These are phyloP conservation scores for Chlorella sp. DNA, from an alignment of 139 green algal species.

Conservation along the genomic window DNA sequence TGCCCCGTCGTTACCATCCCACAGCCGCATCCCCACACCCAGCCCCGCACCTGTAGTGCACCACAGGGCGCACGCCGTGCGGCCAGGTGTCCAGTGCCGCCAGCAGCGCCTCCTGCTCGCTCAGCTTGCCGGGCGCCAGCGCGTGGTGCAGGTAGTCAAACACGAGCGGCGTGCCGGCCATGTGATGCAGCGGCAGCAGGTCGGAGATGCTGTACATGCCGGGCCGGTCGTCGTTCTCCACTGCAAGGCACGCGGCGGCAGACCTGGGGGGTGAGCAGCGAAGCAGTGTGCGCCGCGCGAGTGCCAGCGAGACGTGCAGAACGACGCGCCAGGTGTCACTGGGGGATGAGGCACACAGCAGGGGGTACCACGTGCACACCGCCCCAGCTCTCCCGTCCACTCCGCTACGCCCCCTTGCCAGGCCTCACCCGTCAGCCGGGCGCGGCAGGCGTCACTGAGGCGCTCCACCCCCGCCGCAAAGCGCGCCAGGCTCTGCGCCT, in stretches of 20 bases:
- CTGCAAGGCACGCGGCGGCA: slow-evolving; percentile 13
- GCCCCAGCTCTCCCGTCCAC: too few species aligned
- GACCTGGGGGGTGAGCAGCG: neutral
- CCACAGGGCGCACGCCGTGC: slow-evolving; percentile 60
- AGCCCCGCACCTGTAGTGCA: slow-evolving; percentile 61
- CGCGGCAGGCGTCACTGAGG: slow-evolving; percentile 54
- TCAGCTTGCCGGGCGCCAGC: slow-evolving; percentile 32
- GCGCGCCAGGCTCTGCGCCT: slow-evolving; percentile 55
- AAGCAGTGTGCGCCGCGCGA: neutral
- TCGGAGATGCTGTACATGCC: slow-evolving; percentile 56
- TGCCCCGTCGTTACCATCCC: too few species aligned
- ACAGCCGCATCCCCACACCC: neutral
- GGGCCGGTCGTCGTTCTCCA: slow-evolving; percentile 77
- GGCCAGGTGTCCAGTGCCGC: slow-evolving; percentile 66
- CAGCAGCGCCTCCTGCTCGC: slow-evolving; percentile 59
- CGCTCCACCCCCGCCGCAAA: slow-evolving; percentile 57
- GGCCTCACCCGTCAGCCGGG: slow-evolving; percentile 53
- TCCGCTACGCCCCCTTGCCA: neutral
- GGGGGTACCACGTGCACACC: too few species aligned
- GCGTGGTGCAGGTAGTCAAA: slow-evolving; percentile 82
- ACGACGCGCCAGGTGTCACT: neutral
- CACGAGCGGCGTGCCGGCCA: slow-evolving; percentile 60
- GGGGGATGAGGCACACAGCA: too few species aligned
- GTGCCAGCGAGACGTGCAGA: too few species aligned
- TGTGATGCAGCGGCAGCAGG: slow-evolving; percentile 50